Percentiles rank a stretch among this genome's conserved stretches.
These are phyloP conservation scores for Sporisorium exsertum DNA, from an alignment of 1,284 basidiomycete species.

Conservation along the genomic window DNA sequence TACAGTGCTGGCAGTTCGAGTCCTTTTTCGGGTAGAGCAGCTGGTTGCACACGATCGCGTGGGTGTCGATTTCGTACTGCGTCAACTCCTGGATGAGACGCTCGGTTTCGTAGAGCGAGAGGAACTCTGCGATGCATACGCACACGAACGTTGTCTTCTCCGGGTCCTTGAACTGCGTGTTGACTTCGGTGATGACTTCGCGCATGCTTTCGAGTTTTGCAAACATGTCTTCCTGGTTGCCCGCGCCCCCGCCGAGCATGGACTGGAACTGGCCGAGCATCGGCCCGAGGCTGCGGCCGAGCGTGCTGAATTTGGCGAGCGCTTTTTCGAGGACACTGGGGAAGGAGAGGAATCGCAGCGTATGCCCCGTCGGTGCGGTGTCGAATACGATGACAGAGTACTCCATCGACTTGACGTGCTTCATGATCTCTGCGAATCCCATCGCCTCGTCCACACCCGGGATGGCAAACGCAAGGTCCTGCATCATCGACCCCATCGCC, in stretches of 20 bases:
- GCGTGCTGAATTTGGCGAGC: constrained; percentile 88
- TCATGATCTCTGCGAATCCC: constrained; percentile 99
- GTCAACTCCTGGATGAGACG: constrained; percentile 96
- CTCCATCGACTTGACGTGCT: constrained; percentile 99
- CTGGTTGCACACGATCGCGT: constrained; percentile 98
- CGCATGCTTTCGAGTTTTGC: constrained; percentile 97
- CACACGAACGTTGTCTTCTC: constrained; percentile 95
- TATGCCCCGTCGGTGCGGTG: constrained; percentile 98
- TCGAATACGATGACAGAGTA: constrained; percentile 99
- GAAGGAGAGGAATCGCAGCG: constrained; percentile 96
- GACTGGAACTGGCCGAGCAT: constrained; percentile 84
- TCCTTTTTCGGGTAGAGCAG: constrained; percentile 91
- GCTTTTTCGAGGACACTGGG: constrained; percentile 97
- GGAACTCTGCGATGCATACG: constrained; percentile 97
- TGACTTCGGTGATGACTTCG: constrained; percentile 96
- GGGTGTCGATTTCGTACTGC: constrained; percentile 96
- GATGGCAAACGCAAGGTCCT: constrained; percentile 98
- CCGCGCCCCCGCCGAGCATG: constrained; percentile 85
- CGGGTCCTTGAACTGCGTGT: constrained; percentile 99
- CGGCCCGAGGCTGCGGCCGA: constrained; percentile 92
- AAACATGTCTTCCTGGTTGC: constrained; percentile 81
- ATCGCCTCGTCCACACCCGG: constrained; percentile 99
- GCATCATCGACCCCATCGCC: constrained; percentile 99
- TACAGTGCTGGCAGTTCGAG: constrained; percentile 94
- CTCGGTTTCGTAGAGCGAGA: constrained; percentile 98